Percentiles rank a stretch among this genome's conserved stretches.
Conservation (phyloP, 345 rosid species). For the Eucalyptus polybractea region DNA sequence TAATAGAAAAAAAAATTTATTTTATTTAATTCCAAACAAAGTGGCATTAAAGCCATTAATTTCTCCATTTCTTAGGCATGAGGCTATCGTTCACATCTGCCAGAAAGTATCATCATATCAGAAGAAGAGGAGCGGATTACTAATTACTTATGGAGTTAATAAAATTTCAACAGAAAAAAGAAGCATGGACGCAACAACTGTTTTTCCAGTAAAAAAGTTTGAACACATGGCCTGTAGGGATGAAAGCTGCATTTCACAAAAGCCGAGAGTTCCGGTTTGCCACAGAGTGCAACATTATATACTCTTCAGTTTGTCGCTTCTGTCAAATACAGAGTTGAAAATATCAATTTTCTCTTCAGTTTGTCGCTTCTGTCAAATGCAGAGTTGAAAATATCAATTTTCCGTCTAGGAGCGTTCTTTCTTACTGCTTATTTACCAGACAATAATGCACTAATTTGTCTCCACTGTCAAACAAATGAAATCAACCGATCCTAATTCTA, state of each 20-base stretch:
- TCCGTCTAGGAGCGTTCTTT: background rate
- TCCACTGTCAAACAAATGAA: background rate
- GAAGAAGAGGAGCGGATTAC: too few species aligned
- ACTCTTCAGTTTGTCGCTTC: background rate
- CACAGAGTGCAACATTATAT: background rate
- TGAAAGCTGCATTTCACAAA: background rate
- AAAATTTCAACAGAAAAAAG: background rate
- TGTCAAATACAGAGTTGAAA: too few species aligned
- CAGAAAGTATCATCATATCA: too few species aligned
- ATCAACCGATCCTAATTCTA: too few species aligned
- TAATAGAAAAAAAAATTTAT: too few species aligned
- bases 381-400: background rate
- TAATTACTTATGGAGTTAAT: too few species aligned
- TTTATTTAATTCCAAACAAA: too few species aligned
- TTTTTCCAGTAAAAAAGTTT: background rate
- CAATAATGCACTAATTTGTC: too few species aligned
- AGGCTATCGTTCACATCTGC: too few species aligned
- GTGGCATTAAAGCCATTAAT: too few species aligned
- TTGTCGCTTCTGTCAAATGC: background rate
- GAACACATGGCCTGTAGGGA: background rate
- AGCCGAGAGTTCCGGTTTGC: background rate
- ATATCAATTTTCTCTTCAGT: too few species aligned
- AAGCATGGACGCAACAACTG: background rate
- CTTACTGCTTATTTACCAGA: background rate
- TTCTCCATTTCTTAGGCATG: too few species aligned